phyloP scores from a whole-genome alignment of 805 yeast species.

The Barnettozyma botsteinii region DNA sequence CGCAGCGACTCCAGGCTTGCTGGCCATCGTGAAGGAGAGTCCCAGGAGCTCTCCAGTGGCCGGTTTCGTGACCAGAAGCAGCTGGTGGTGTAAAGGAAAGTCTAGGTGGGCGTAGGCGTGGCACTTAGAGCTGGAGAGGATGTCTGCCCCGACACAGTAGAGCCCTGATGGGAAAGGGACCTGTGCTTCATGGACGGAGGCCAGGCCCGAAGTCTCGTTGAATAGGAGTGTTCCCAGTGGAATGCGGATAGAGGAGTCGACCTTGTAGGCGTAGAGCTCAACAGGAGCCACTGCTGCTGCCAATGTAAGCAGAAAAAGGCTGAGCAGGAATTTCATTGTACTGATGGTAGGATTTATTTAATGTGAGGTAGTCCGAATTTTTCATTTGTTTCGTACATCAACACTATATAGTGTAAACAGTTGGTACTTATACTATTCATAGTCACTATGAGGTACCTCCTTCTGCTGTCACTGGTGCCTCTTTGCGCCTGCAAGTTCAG shows the following conservation, averaged over 20 bases:
- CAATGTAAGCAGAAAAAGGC: background rate
- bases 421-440: background rate
- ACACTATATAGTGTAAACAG: too few relatives aligned
- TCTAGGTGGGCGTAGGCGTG: conserved; percentile 16
- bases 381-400: too few relatives aligned
- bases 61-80: conserved; percentile 15
- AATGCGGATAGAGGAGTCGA: conserved; percentile 1
- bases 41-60: conserved; percentile 17
- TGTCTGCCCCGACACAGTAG: conserved; percentile 22
- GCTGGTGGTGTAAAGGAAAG: conserved; percentile 15
- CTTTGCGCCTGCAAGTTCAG: conserved; percentile 9
- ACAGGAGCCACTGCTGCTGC: conserved; percentile 1
- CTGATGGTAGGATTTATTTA: too few relatives aligned
- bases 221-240: conserved; percentile 1
- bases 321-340: background rate
- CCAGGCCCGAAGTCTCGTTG: conserved; percentile 3
- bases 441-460: background rate
- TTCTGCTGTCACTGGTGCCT: background rate
- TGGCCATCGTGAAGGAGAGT: conserved; percentile 10
- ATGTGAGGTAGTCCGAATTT: too few relatives aligned
- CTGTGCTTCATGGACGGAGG: background rate
- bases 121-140: conserved; percentile 13
- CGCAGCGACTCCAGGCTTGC: conserved; percentile 11
- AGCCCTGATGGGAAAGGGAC: conserved; percentile 7
- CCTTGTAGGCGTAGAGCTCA: conserved; percentile 3